Conservation (phyloP, 2,329 filamentous ascomycete genomes). For the Blumeria graminis region DNA sequence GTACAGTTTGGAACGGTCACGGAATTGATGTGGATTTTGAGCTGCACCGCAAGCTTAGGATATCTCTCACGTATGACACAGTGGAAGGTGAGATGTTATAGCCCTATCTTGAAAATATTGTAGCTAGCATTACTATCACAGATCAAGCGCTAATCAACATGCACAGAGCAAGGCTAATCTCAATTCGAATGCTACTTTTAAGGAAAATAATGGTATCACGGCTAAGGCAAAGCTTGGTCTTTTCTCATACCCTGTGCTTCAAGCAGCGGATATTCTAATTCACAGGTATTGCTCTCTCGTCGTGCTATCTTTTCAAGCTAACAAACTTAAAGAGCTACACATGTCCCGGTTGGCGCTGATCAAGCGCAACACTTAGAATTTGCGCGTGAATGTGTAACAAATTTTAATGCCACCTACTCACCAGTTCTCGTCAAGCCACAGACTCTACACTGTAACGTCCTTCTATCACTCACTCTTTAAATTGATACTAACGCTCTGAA, state of each 20-base stretch:
- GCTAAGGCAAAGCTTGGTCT: slow-evolving; percentile 59
- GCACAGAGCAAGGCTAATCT: neutral
- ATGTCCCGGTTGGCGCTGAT: slow-evolving; percentile 93
- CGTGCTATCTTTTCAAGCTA: neutral
- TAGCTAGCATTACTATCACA: neutral
- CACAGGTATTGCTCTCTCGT: slow-evolving; percentile 30
- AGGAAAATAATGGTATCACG: slow-evolving; percentile 18
- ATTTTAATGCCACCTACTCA: slow-evolving; percentile 60
- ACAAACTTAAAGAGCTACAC: slow-evolving; percentile 41
- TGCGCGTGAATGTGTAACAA: slow-evolving; percentile 58
- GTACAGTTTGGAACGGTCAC: slow-evolving; percentile 15
- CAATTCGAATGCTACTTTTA: neutral
- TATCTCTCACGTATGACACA: slow-evolving; percentile 98
- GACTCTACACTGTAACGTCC: slow-evolving; percentile 40
- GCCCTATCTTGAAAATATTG: neutral
- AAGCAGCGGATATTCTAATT: slow-evolving; percentile 81
- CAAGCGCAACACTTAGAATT: slow-evolving; percentile 90
- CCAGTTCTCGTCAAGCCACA: slow-evolving; percentile 39
- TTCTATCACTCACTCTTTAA: neutral
- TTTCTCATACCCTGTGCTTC: slow-evolving; percentile 87
- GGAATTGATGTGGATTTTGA: slow-evolving; percentile 93
- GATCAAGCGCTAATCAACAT: neutral
- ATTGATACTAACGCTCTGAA: slow-evolving; percentile 2
- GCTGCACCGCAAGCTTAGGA: slow-evolving; percentile 73
- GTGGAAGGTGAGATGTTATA: slow-evolving; percentile 49